Evolutionary conservation across 495 filamentous ascomycete species (phyloP).

Genomic region (Lichenothelia convexa): DNA sequence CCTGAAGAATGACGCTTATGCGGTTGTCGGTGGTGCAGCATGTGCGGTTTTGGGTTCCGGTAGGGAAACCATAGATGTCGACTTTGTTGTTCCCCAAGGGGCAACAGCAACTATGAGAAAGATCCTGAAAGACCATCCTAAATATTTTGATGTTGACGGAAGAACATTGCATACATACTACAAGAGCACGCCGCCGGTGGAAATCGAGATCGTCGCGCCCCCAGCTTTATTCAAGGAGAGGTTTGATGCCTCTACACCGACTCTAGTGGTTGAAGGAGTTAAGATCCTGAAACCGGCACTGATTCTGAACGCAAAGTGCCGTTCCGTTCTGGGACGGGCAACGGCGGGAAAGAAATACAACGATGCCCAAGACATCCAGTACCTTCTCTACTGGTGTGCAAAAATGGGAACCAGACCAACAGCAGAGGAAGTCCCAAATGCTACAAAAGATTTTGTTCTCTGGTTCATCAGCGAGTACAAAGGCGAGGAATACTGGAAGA

Average conservation of each 20-base stretch:
- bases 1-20: constrained; percentile 2
- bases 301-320: constrained; percentile 7
- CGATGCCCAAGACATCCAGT: constrained; percentile 5
- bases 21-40: constrained; percentile 7
- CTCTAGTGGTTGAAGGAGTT: background rate
- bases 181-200: constrained; percentile 2
- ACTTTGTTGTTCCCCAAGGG: constrained; percentile 5
- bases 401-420: background rate
- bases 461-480: constrained; percentile 4
- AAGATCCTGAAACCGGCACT: constrained; percentile 5
- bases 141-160: constrained; percentile 2
- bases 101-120: background rate
- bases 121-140: background rate
- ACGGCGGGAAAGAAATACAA: constrained; percentile 1
- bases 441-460: constrained; percentile 2
- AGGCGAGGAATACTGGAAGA: constrained; percentile 2
- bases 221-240: constrained; percentile 4
- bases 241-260: constrained; percentile 5
- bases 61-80: constrained; percentile 4
- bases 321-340: constrained; percentile 3
- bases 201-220: constrained; percentile 7
- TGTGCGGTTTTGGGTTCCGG: constrained; percentile 4
- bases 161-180: constrained; percentile 5
- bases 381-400: constrained; percentile 4
- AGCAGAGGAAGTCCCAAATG: constrained; percentile 2